These are phyloP conservation scores for Chlamydomonas eustigma DNA, from an alignment of 139 green algal genomes.

Conservation along the genomic window DNA sequence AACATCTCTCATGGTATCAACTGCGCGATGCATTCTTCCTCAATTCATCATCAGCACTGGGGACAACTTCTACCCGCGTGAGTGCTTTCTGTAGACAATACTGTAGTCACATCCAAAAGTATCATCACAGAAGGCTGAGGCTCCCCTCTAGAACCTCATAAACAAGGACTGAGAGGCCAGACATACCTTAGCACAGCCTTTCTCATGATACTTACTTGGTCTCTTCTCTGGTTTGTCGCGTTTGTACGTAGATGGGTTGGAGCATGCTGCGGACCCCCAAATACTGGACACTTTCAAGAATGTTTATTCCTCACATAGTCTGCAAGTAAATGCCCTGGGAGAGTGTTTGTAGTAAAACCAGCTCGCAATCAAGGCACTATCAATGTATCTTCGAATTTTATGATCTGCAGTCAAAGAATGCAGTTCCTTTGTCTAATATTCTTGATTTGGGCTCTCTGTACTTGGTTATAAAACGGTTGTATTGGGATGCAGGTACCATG, in stretches of 20 bases:
- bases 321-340: background rate
- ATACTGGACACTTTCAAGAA: conserved; percentile 43
- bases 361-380: background rate
- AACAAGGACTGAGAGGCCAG: no score
- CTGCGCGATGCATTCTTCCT: conserved; percentile 25
- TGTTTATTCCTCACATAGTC: conserved; percentile 29
- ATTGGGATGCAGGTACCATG: conserved; percentile 50
- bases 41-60: conserved; percentile 61
- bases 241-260: conserved; percentile 35
- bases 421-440: no score
- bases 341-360: background rate
- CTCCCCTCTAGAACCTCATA: no score
- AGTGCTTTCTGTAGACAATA: no score
- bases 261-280: conserved; percentile 27
- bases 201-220: no score
- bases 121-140: no score
- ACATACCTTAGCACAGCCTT: no score
- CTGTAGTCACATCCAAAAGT: no score
- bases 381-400: background rate
- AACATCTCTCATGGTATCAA: conserved; percentile 46
- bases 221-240: no score
- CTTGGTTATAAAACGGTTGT: no score
- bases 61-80: conserved; percentile 57
- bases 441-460: no score
- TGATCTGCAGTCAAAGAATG: no score